phyloP scores from a whole-genome alignment of 257 asterid genomes.

The Jasminum sambac region DNA sequence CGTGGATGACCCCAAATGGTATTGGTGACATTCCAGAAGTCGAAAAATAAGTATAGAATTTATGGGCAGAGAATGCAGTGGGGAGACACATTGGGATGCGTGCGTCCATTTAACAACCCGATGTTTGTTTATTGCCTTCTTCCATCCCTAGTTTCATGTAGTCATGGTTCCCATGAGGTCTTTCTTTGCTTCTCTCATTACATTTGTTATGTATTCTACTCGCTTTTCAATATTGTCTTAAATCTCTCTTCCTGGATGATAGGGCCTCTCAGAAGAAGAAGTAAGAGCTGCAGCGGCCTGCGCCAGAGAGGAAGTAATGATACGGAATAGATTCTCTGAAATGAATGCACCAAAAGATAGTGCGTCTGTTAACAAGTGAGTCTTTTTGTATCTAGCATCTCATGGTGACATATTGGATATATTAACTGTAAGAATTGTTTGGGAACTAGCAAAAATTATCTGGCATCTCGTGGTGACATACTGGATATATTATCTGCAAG shows the following conservation, averaged over 20 bases:
- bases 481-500: too few species aligned
- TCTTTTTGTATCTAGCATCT: slow-evolving; percentile 19
- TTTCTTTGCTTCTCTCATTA: slow-evolving; percentile 12
- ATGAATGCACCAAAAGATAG: slow-evolving; percentile 94
- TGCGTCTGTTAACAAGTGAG: slow-evolving; percentile 91
- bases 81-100: slow-evolving; percentile 5
- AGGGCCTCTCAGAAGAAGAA: slow-evolving; percentile 99
- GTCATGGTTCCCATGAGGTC: not conserved
- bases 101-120: slow-evolving; percentile 8
- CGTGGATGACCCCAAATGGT: slow-evolving; percentile 1
- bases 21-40: not conserved
- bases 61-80: not conserved
- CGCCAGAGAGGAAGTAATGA: slow-evolving; percentile 98
- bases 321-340: slow-evolving; percentile 95
- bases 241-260: slow-evolving; percentile 24
- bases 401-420: slow-evolving; percentile 7
- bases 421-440: not conserved
- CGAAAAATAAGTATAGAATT: not conserved
- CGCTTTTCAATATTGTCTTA: slow-evolving; percentile 24
- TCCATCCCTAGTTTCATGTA: slow-evolving; percentile 1
- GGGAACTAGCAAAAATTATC: not conserved
- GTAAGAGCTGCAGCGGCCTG: slow-evolving; percentile 95
- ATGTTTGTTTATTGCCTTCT: not conserved
- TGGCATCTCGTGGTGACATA: too few species aligned
- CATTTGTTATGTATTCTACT: slow-evolving; percentile 18